phyloP scores from a whole-genome alignment of 805 yeast genomes.

The Teunomyces gatunensis region DNA sequence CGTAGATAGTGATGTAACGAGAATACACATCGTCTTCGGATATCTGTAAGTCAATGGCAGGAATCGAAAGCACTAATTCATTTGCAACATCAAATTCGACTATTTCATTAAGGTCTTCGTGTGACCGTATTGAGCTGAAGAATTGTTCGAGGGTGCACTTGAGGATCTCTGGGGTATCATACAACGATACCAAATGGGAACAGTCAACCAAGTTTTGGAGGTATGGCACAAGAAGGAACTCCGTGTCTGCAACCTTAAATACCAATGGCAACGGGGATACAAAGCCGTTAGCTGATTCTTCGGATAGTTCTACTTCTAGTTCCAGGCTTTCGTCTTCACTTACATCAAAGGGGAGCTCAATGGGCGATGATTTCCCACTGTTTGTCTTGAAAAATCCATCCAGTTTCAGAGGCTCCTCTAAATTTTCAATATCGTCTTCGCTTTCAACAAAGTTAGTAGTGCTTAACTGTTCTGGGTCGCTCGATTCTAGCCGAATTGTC shows the following conservation, averaged over 20 bases:
- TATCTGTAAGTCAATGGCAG: slow-evolving; percentile 28
- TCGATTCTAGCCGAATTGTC: not conserved
- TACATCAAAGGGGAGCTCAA: slow-evolving; percentile 1
- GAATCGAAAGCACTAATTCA: slow-evolving; percentile 26
- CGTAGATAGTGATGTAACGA: slow-evolving; percentile 21
- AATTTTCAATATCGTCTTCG: slow-evolving; percentile 26
- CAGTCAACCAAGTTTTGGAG: slow-evolving; percentile 8
- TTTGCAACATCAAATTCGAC: slow-evolving; percentile 21
- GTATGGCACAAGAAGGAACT: slow-evolving; percentile 27
- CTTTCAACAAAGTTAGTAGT: slow-evolving; percentile 15
- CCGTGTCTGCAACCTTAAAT: slow-evolving; percentile 21
- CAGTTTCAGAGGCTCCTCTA: slow-evolving; percentile 15
- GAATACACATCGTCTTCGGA: slow-evolving; percentile 32
- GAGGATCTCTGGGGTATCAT: slow-evolving; percentile 18
- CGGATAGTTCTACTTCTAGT: not conserved
- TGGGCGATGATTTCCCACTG: not conserved
- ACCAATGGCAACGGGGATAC: slow-evolving; percentile 17
- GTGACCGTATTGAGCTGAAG: slow-evolving; percentile 22
- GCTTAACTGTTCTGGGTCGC: slow-evolving; percentile 1
- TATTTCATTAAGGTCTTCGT: slow-evolving; percentile 26
- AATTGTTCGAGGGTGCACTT: slow-evolving; percentile 21
- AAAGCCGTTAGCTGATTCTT: not conserved
- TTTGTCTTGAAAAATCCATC: not conserved
- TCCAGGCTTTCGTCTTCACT: slow-evolving; percentile 4
- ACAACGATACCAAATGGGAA: slow-evolving; percentile 25